These are phyloP conservation scores for Mucor saturninus DNA, from an alignment of 371 early-diverging fungal species.

Conservation along the genomic window DNA sequence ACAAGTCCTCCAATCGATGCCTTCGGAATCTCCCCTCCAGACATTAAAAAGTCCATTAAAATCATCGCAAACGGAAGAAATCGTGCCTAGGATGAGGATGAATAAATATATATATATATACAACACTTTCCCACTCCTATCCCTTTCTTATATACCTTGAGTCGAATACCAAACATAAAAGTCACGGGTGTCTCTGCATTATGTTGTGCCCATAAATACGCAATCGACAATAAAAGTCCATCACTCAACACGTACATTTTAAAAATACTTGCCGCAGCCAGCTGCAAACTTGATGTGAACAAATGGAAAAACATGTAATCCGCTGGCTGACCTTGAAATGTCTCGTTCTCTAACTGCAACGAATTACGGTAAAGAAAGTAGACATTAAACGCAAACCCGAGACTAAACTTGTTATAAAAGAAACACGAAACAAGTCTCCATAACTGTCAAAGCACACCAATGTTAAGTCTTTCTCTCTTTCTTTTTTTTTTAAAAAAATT, in stretches of 20 bases:
- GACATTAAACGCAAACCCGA: slow-evolving; percentile 69
- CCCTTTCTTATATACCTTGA: slow-evolving; percentile 45
- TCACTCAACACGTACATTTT: slow-evolving; percentile 39
- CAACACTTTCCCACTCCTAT: too few species aligned
- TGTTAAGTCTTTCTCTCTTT: neutral
- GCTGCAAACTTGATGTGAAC: slow-evolving; percentile 52
- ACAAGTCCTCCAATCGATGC: slow-evolving; percentile 53
- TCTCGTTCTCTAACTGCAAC: slow-evolving; percentile 68
- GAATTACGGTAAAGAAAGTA: slow-evolving; percentile 81
- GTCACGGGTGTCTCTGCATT: slow-evolving; percentile 67
- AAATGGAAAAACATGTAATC: slow-evolving; percentile 82
- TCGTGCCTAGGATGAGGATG: slow-evolving; percentile 37
- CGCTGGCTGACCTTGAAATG: slow-evolving; percentile 75
- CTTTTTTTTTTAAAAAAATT: neutral
- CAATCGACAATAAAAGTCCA: slow-evolving; percentile 66
- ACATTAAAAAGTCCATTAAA: slow-evolving; percentile 52
- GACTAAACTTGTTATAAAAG: slow-evolving; percentile 56
- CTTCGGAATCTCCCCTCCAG: slow-evolving; percentile 43
- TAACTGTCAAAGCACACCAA: slow-evolving; percentile 48
- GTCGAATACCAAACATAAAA: slow-evolving; percentile 84
- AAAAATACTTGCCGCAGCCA: slow-evolving; percentile 38
- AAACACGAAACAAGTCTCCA: slow-evolving; percentile 82
- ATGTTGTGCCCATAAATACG: slow-evolving; percentile 81
- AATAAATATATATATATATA: too few species aligned
- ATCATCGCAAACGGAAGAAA: slow-evolving; percentile 76